Evolutionary conservation across 2,329 filamentous ascomycete genomes (phyloP).

Genomic region (Dothidotthia symphoricarpi): DNA sequence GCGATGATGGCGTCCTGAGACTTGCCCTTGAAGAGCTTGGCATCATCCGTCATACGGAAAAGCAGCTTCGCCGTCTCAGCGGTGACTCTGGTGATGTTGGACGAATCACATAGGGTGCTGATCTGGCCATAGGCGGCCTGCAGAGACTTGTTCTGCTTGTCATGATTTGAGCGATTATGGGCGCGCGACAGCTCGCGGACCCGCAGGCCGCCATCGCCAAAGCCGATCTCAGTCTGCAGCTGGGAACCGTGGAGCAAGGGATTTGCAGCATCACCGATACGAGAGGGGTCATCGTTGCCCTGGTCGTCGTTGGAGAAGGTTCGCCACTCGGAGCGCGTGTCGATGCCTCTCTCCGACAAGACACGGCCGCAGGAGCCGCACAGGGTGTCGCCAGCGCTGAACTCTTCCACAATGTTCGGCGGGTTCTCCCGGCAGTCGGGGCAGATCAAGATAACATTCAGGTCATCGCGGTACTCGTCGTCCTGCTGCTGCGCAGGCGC

Average conservation of each 20-base stretch:
- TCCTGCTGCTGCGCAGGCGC: constrained; percentile 33
- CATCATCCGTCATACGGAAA: constrained; percentile 91
- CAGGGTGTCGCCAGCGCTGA: constrained; percentile 87
- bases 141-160: constrained; percentile 80
- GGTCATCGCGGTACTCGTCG: constrained; percentile 71
- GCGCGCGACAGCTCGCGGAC: constrained; percentile 76
- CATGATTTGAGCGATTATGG: constrained; percentile 75
- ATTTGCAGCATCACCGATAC: constrained; percentile 93
- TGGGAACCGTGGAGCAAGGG: constrained; percentile 86
- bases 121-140: constrained; percentile 87
- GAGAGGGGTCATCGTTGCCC: constrained; percentile 91
- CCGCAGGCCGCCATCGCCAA: constrained; percentile 69
- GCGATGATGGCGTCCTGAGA: constrained; percentile 90
- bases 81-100: constrained; percentile 69
- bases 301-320: constrained; percentile 99
- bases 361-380: constrained; percentile 91
- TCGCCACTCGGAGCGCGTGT: constrained; percentile 96
- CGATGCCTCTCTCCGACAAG: constrained; percentile 85
- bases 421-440: constrained; percentile 86
- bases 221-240: constrained; percentile 83
- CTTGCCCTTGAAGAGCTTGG: constrained; percentile 93
- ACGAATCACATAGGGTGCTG: constrained; percentile 71
- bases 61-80: constrained; percentile 90
- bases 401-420: constrained; percentile 91
- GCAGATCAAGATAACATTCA: constrained; percentile 83